Conservation (phyloP, 441 rosid genomes). For the Corymbia citriodora region DNA sequence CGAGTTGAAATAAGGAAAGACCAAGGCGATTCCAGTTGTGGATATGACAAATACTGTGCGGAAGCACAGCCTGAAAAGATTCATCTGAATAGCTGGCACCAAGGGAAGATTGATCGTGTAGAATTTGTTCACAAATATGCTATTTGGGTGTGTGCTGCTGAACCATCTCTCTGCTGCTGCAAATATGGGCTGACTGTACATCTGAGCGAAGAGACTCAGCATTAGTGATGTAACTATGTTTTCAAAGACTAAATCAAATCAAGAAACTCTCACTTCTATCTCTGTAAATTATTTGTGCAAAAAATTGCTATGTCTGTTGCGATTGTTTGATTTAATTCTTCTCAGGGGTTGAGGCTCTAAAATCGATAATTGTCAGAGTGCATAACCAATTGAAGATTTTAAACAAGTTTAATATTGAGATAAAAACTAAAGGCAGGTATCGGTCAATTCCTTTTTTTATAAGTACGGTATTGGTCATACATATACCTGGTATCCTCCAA, state of each 20-base stretch:
- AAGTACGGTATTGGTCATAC: background rate
- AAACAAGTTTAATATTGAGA: background rate
- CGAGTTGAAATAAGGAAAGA: background rate
- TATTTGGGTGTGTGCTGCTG: background rate
- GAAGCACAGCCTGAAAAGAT: background rate
- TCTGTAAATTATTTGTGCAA: background rate
- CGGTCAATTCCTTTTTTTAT: too few relatives aligned
- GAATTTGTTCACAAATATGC: background rate
- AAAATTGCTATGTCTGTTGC: accelerated
- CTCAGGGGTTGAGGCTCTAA: background rate
- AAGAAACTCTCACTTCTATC: background rate
- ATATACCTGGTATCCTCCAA: background rate
- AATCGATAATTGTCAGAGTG: background rate
- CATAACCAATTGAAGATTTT: background rate
- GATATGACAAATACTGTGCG: background rate
- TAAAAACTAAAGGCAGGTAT: background rate
- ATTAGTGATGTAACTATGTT: background rate
- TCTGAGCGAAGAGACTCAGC: background rate
- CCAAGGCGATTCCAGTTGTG: background rate
- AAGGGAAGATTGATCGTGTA: background rate
- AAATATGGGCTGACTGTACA: background rate
- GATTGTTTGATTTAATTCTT: background rate
- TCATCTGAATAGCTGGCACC: background rate
- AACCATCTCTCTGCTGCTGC: background rate
- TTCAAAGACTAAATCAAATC: background rate